Evolutionary conservation across 1,139 yeast genomes (phyloP).

Genomic region (Geotrichum citri-aurantii): DNA sequence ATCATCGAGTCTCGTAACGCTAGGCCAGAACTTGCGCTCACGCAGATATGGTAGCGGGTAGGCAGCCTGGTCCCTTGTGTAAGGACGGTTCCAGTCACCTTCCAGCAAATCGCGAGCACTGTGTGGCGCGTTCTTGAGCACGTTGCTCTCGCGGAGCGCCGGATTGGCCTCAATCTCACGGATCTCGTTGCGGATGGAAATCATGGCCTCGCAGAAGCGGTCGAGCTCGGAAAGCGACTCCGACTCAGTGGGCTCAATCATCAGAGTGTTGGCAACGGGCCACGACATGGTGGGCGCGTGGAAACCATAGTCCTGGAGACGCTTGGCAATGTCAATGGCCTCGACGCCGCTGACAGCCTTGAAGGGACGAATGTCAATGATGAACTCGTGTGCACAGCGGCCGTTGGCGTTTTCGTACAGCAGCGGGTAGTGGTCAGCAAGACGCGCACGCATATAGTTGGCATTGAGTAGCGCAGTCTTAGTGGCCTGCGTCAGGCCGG

Average conservation of each 20-base stretch:
- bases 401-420: slow-evolving; percentile 65
- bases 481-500: slow-evolving; percentile 78
- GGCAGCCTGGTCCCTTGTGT: slow-evolving; percentile 89
- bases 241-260: slow-evolving; percentile 97
- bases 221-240: slow-evolving; percentile 85
- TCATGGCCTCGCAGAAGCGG: slow-evolving; percentile 82
- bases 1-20: slow-evolving; percentile 87
- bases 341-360: slow-evolving; percentile 70
- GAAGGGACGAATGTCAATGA: slow-evolving; percentile 82
- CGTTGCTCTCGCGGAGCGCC: slow-evolving; percentile 43
- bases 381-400: slow-evolving; percentile 95
- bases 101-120: slow-evolving; percentile 70
- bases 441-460: slow-evolving; percentile 82
- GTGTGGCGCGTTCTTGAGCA: slow-evolving; percentile 89
- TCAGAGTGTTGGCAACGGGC: slow-evolving; percentile 95
- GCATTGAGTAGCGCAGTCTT: slow-evolving; percentile 90
- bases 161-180: slow-evolving; percentile 63
- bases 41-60: slow-evolving; percentile 75
- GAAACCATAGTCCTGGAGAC: slow-evolving; percentile 96
- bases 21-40: slow-evolving; percentile 86
- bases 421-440: slow-evolving; percentile 65
- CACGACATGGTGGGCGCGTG: slow-evolving; percentile 99
- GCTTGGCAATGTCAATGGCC: slow-evolving; percentile 93
- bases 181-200: slow-evolving; percentile 77
- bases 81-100: slow-evolving; percentile 77